A percentile compares a stretch with the other conserved stretches of the same genome.
Evolutionary conservation across 2,329 filamentous ascomycete genomes (phyloP).

Genomic region (Ophioceras dolichostomum): DNA sequence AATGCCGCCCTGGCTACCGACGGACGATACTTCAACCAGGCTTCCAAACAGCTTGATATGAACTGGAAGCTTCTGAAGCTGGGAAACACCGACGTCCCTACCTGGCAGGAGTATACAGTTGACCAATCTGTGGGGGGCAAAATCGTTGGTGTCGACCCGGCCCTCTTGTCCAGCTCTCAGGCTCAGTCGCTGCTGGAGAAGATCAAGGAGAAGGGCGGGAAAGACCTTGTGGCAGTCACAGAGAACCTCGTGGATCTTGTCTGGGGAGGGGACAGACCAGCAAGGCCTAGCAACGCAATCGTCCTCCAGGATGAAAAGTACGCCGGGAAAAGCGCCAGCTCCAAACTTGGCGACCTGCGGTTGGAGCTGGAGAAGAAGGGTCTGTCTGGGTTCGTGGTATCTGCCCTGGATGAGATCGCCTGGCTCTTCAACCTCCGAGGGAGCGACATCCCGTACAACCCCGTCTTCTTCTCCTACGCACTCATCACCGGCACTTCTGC

Average conservation of each 20-base stretch:
- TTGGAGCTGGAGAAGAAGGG: conserved; percentile 89
- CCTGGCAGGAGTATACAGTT: conserved; percentile 93
- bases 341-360: conserved; percentile 77
- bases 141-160: conserved; percentile 80
- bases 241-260: conserved; percentile 83
- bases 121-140: conserved; percentile 81
- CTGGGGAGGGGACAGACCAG: conserved; percentile 67
- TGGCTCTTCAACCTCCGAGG: conserved; percentile 98
- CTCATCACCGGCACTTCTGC: conserved; percentile 66
- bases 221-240: conserved; percentile 59
- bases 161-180: conserved; percentile 58
- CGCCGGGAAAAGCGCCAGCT: conserved; percentile 68
- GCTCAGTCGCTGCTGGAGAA: conserved; percentile 67
- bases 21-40: conserved; percentile 96
- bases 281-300: conserved; percentile 64
- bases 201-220: conserved; percentile 75
- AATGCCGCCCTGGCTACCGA: conserved; percentile 90
- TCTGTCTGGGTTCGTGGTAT: conserved; percentile 75
- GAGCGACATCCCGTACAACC: conserved; percentile 93
- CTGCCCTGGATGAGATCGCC: conserved; percentile 90
- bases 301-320: conserved; percentile 60
- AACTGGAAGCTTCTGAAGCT: conserved; percentile 93
- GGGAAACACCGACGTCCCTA: conserved; percentile 84
- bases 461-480: conserved; percentile 96
- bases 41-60: conserved; percentile 72